phyloP scores from a whole-genome alignment of 108 stramenopile species.

The Skeletonema costatum region DNA sequence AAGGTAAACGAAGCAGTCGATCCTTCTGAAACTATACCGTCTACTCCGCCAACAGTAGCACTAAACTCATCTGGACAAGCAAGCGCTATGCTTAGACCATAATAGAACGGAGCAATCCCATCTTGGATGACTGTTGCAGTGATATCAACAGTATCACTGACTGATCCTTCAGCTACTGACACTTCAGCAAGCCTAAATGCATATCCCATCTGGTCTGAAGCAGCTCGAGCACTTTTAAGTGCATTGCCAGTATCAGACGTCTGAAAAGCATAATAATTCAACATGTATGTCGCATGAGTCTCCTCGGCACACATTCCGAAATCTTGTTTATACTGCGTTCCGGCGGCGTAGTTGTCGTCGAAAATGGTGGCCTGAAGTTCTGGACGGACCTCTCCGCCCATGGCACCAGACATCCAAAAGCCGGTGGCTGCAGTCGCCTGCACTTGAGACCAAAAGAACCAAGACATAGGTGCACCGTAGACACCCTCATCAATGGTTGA shows the following conservation, averaged over 20 bases:
- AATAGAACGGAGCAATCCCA: not conserved
- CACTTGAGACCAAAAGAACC: not conserved
- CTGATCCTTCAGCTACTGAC: not conserved
- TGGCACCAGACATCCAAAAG: not conserved
- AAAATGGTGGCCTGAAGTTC: not conserved
- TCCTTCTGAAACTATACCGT: not conserved
- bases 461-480: not conserved
- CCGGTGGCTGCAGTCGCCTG: not conserved
- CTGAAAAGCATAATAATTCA: not conserved
- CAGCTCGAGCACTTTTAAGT: not conserved
- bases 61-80: not conserved
- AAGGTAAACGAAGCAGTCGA: not conserved
- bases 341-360: not conserved
- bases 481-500: not conserved
- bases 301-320: not conserved
- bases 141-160: not conserved
- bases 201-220: not conserved
- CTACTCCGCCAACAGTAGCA: not conserved
- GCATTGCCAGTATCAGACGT: not conserved
- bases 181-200: not conserved
- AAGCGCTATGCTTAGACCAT: not conserved
- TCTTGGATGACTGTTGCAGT: not conserved
- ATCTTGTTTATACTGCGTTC: not conserved
- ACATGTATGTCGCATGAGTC: not conserved
- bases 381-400: not conserved